These are phyloP conservation scores for Monosporozyma yasuniensis DNA, from an alignment of 805 yeast genomes.

Conservation along the genomic window DNA sequence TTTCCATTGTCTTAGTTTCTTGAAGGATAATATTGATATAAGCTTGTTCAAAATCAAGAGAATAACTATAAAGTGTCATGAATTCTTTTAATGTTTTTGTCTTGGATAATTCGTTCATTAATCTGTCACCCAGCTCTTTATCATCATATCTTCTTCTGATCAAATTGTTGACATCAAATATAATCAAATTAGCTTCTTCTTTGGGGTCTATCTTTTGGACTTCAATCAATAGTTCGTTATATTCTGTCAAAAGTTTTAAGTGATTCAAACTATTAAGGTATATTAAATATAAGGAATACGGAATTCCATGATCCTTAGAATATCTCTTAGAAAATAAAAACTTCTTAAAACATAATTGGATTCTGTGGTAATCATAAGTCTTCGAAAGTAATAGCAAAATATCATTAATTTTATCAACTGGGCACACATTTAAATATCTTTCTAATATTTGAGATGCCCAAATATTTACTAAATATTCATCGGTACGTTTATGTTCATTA, in stretches of 20 bases:
- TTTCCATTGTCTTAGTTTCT: conserved; percentile 13
- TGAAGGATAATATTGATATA: conserved; percentile 1
- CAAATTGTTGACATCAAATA: conserved; percentile 42
- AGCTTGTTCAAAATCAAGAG: conserved; percentile 42
- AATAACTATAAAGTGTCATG: conserved; percentile 52
- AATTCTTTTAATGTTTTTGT: conserved; percentile 54
- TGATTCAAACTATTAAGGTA: conserved; percentile 12
- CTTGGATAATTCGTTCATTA: conserved; percentile 33
- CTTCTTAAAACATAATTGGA: conserved; percentile 10
- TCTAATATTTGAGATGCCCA: conserved; percentile 22
- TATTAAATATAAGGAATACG: conserved; percentile 10
- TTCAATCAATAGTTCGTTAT: conserved; percentile 22
- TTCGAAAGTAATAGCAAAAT: conserved; percentile 8
- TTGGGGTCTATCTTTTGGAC: conserved; percentile 42
- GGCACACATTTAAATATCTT: conserved; percentile 19
- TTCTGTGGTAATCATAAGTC: conserved; percentile 14
- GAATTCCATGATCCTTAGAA: conserved; percentile 5
- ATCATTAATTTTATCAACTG: conserved; percentile 7
- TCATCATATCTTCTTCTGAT: conserved; percentile 28
- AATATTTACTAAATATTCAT: conserved; percentile 1
- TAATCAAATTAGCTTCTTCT: conserved; percentile 43
- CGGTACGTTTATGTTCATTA: neutral
- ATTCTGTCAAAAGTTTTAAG: conserved; percentile 11
- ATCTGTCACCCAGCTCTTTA: conserved; percentile 35
- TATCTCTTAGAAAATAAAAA: conserved; percentile 6